Percentiles rank a stretch among this genome's conserved stretches.
phyloP scores from a whole-genome alignment of 768 basidiomycete genomes.

The Russula brevipes region DNA sequence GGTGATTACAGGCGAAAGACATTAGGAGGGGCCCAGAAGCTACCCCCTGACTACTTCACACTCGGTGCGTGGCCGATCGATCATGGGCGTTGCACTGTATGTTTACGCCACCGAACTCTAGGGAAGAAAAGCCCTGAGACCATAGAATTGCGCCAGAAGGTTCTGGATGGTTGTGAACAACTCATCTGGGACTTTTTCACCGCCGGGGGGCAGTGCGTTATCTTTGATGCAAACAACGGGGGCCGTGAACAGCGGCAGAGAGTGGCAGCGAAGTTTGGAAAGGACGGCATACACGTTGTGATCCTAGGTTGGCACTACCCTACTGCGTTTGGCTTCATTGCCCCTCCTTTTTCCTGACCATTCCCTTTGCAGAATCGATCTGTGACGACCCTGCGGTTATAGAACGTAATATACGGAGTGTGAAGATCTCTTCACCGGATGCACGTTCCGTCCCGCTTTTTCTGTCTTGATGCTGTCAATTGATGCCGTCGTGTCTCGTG shows the following conservation, averaged over 20 bases:
- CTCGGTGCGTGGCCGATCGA: constrained; percentile 47
- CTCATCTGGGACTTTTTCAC: constrained; percentile 86
- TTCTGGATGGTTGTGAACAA: constrained; percentile 82
- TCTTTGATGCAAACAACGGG: constrained; percentile 98
- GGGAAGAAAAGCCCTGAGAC: constrained; percentile 82
- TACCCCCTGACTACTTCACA: constrained; percentile 91
- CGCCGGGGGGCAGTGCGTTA: constrained; percentile 87
- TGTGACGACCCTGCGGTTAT: constrained; percentile 93
- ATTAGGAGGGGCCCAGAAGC: constrained; percentile 78
- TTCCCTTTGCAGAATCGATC: constrained; percentile 58
- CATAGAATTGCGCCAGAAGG: constrained; percentile 62
- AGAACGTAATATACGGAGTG: constrained; percentile 87
- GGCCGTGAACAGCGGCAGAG: constrained; percentile 58
- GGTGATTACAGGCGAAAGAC: constrained; percentile 93
- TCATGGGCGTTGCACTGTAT: constrained; percentile 5
- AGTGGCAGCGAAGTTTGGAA: constrained; percentile 81
- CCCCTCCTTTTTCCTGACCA: constrained; percentile 5
- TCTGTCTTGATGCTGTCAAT: not conserved
- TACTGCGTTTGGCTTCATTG: not conserved
- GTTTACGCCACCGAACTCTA: constrained; percentile 16
- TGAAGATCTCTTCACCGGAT: constrained; percentile 98
- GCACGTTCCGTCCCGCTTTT: constrained; percentile 43
- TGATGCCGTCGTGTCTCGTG: constrained; percentile 1
- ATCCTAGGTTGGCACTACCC: constrained; percentile 62
- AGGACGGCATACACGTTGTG: constrained; percentile 85